Evolutionary conservation across 202 grass and related monocot genomes (phyloP).

Genomic region (Bolboschoenoplectus hybrid): DNA sequence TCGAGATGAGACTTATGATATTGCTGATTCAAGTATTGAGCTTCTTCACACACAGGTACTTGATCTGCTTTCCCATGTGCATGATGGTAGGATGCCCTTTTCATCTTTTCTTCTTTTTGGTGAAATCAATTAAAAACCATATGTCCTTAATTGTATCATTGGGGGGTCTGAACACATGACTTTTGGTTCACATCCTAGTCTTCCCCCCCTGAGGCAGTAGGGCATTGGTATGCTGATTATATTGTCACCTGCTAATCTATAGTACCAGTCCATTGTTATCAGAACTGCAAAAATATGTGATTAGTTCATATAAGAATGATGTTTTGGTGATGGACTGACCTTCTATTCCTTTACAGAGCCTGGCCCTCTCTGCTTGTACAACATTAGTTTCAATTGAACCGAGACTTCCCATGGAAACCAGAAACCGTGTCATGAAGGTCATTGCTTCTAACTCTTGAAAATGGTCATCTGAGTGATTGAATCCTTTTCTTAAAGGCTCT

Average conservation of each 20-base stretch:
- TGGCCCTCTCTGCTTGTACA: constrained; percentile 93
- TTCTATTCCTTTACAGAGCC: constrained; percentile 61
- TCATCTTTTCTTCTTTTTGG: constrained; percentile 21
- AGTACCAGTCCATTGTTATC: constrained; percentile 26
- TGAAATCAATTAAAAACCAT: constrained; percentile 32
- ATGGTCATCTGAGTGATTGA: constrained; percentile 31
- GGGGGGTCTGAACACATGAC: not conserved
- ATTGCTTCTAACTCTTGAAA: constrained; percentile 39
- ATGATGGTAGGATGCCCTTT: not conserved
- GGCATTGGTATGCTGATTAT: not conserved
- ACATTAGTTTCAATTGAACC: constrained; percentile 96
- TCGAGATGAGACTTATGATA: constrained; percentile 88
- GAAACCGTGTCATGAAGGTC: constrained; percentile 98
- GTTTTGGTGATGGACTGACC: not conserved
- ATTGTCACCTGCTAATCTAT: not conserved
- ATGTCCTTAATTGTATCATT: not conserved
- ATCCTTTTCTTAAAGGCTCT: constrained; percentile 33
- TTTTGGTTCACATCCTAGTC: not conserved
- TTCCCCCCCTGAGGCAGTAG: not conserved
- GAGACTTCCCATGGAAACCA: constrained; percentile 94
- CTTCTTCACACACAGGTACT: constrained; percentile 88
- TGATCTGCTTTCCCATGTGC: constrained; percentile 12
- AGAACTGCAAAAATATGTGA: constrained; percentile 28
- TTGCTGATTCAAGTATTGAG: constrained; percentile 84
- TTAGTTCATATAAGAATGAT: constrained; percentile 28